Evolutionary conservation across 106 monocot species (phyloP).

Genomic region (Platanthera guangdongensis): DNA sequence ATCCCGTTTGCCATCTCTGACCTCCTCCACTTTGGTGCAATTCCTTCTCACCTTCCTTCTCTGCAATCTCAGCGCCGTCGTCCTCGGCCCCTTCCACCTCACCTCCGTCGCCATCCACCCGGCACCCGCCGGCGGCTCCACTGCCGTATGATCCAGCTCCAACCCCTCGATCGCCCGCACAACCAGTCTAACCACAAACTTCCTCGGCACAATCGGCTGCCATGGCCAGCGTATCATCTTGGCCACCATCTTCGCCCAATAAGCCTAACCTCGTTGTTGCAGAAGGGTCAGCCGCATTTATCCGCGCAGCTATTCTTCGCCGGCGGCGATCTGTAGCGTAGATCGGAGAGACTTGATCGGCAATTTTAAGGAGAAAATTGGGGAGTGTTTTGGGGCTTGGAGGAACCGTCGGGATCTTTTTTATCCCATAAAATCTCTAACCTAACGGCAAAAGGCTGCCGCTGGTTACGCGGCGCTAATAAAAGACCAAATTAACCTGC

Average conservation of each 20-base stretch:
- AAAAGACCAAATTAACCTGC: too few relatives aligned
- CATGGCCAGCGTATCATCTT: slow-evolving; percentile 66
- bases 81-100: slow-evolving; percentile 41
- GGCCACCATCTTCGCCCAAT: slow-evolving; percentile 16
- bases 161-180: slow-evolving; percentile 27
- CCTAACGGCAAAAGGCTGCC: too few relatives aligned
- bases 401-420: not conserved
- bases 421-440: not conserved
- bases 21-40: slow-evolving; percentile 41
- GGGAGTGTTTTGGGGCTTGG: not conserved
- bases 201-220: slow-evolving; percentile 31
- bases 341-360: too few relatives aligned
- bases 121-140: not conserved
- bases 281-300: not conserved
- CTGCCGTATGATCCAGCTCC: not conserved
- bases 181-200: slow-evolving; percentile 35
- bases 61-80: slow-evolving; percentile 21
- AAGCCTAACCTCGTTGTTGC: not conserved
- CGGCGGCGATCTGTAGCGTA: not conserved
- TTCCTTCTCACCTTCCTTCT: slow-evolving; percentile 46
- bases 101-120: slow-evolving; percentile 31
- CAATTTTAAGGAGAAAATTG: not conserved
- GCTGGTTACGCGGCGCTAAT: too few relatives aligned
- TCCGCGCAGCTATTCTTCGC: not conserved
- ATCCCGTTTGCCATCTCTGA: slow-evolving; percentile 12